A percentile compares a stretch with the other conserved stretches of the same genome.
Conservation (phyloP, 352 stramenopile genomes). For the Pythium scleroteichum region DNA sequence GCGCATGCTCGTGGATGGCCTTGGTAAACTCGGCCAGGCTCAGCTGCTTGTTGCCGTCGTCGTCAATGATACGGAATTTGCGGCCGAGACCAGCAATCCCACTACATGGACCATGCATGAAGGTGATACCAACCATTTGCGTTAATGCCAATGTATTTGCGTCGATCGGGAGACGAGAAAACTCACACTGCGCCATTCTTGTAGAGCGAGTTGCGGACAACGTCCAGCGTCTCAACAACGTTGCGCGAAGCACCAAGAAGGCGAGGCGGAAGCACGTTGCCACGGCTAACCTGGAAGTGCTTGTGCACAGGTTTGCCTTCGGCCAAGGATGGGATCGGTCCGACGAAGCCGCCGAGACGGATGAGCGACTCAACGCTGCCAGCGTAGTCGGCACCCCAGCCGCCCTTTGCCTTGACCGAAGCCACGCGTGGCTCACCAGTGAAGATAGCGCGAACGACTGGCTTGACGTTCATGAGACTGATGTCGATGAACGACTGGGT, state of each 20-base stretch:
- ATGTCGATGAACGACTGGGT: constrained; percentile 84
- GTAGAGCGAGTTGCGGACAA: constrained; percentile 71
- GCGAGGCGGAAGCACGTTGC: constrained; percentile 69
- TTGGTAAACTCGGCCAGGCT: constrained; percentile 78
- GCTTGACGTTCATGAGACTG: constrained; percentile 78
- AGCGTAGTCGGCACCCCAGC: constrained; percentile 70
- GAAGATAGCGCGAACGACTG: constrained; percentile 78
- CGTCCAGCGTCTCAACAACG: constrained; percentile 62
- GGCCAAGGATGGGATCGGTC: constrained; percentile 39
- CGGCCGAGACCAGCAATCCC: constrained; percentile 73
- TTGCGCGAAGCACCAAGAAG: constrained; percentile 57
- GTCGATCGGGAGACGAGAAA: constrained; percentile 1
- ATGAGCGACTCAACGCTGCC: constrained; percentile 59
- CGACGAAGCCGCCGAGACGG: constrained; percentile 66
- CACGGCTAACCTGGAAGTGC: constrained; percentile 58
- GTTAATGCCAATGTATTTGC: constrained; percentile 24
- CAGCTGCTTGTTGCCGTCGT: constrained; percentile 81
- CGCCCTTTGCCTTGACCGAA: constrained; percentile 70
- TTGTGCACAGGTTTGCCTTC: constrained; percentile 50
- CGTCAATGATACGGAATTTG: constrained; percentile 90
- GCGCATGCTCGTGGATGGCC: constrained; percentile 65
- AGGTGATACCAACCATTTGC: constrained; percentile 1
- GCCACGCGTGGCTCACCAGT: constrained; percentile 74
- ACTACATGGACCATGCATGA: constrained; percentile 27
- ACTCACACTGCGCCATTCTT: constrained; percentile 69